Conservation (phyloP, 2,329 filamentous ascomycete genomes). For the Aureobasidium leucospermi region DNA sequence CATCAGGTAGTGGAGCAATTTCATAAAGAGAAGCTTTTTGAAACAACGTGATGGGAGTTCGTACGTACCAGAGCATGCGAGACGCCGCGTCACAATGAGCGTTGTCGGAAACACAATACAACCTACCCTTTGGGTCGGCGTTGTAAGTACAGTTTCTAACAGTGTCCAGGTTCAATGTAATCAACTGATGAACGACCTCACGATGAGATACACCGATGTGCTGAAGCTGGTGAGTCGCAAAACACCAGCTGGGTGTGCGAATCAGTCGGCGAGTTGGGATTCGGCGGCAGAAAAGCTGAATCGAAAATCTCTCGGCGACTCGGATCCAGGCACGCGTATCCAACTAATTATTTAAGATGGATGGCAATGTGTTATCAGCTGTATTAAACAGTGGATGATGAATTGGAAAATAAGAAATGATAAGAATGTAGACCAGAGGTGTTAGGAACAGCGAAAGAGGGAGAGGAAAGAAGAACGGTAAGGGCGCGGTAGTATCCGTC, state of each 20-base stretch:
- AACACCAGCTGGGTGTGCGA: background rate
- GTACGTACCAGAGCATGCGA: conserved; percentile 6
- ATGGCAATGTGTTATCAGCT: background rate
- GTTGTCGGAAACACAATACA: background rate
- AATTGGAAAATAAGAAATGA: background rate
- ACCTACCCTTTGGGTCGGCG: background rate
- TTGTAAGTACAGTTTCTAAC: background rate
- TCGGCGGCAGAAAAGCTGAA: background rate
- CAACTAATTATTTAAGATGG: background rate
- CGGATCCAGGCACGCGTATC: background rate
- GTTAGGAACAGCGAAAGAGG: background rate
- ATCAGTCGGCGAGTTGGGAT: background rate
- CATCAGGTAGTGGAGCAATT: background rate
- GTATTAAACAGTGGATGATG: background rate
- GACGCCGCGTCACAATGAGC: background rate
- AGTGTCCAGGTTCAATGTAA: background rate
- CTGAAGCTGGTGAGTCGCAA: background rate
- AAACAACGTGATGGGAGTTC: background rate
- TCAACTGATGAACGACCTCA: background rate
- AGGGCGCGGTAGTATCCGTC: background rate
- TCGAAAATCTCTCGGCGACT: conserved; percentile 8
- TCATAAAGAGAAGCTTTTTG: background rate
- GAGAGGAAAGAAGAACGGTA: background rate
- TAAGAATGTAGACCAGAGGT: background rate
- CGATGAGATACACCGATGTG: background rate